Evolutionary conservation across 2,329 filamentous ascomycete species (phyloP).

Genomic region (Fusarium multiceps): DNA sequence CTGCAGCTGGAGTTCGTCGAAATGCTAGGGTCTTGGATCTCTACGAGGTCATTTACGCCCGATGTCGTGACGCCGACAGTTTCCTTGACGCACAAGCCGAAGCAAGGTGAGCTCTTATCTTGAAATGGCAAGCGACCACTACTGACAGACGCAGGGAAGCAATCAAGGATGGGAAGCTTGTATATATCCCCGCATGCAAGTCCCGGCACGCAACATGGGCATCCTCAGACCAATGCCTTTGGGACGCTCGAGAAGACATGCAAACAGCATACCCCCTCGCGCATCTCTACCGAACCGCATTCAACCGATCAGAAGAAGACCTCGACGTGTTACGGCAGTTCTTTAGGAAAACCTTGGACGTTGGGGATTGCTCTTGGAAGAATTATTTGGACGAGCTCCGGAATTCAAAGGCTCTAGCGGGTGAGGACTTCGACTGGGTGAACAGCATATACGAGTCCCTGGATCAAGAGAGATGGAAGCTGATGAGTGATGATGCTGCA

Average conservation of each 20-base stretch:
- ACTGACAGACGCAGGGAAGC: conserved; percentile 7
- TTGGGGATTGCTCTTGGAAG: conserved; percentile 28
- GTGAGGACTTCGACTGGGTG: conserved; percentile 34
- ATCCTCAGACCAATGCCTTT: conserved; percentile 19
- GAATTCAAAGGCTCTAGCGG: conserved; percentile 7
- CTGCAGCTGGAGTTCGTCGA: conserved; percentile 4
- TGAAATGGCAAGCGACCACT: rapidly evolving
- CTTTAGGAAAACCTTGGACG: conserved; percentile 16
- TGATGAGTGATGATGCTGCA: neutral
- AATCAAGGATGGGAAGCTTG: conserved; percentile 6
- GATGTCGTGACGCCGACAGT: conserved; percentile 29
- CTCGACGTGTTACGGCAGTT: conserved; percentile 34
- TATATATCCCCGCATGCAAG: conserved; percentile 20
- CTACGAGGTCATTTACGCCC: conserved; percentile 32
- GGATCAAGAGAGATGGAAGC: neutral
- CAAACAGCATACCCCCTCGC: conserved; percentile 28
- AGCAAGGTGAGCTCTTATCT: conserved; percentile 12
- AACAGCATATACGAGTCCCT: conserved; percentile 20
- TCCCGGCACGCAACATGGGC: conserved; percentile 20
- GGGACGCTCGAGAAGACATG: conserved; percentile 31
- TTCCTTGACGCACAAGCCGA: conserved; percentile 6
- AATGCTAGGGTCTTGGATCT: conserved; percentile 26
- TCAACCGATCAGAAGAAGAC: conserved; percentile 13
- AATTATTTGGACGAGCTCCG: conserved; percentile 33
- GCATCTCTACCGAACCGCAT: conserved; percentile 24